Evolutionary conservation across 768 basidiomycete genomes (phyloP).

Genomic region (Hericium alpestre): DNA sequence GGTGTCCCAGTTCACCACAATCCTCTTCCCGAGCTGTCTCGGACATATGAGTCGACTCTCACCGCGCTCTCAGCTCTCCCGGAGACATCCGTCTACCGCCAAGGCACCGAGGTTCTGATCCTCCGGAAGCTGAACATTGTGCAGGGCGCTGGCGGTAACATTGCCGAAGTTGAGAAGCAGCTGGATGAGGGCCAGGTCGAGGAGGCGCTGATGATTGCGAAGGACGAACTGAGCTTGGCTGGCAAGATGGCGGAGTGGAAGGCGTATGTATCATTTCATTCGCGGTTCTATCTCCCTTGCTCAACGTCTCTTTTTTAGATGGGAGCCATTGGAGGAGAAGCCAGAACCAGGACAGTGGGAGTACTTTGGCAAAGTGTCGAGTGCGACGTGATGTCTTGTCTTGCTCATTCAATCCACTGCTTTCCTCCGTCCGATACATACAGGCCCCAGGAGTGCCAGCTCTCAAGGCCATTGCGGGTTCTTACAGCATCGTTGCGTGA

Average conservation of each 20-base stretch:
- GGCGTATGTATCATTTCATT: conserved; percentile 51
- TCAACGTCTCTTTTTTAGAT: conserved; percentile 29
- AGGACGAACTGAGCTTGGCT: conserved; percentile 69
- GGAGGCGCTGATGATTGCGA: conserved; percentile 70
- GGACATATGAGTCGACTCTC: conserved; percentile 74
- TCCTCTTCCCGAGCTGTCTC: conserved; percentile 68
- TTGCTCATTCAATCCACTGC: background rate
- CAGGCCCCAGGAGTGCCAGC: no score
- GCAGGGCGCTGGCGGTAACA: conserved; percentile 54
- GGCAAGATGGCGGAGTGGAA: conserved; percentile 92
- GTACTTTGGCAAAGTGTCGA: conserved; percentile 52
- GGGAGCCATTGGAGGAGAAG: conserved; percentile 81
- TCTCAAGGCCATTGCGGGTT: no score
- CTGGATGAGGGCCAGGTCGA: conserved; percentile 84
- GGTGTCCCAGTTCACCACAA: conserved; percentile 78
- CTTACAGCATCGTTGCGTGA: no score
- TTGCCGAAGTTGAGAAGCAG: conserved; percentile 58
- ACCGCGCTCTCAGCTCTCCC: conserved; percentile 60
- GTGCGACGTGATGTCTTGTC: conserved; percentile 19
- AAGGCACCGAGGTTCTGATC: conserved; percentile 79
- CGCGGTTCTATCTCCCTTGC: background rate
- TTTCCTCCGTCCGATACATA: no score
- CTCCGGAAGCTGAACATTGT: conserved; percentile 68
- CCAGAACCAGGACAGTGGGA: conserved; percentile 83
- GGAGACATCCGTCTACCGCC: conserved; percentile 78